Evolutionary conservation across 306 rosid species (phyloP), one percentile per base, ranked within the genome.

Genomic region (Pueraria montana): DNA sequence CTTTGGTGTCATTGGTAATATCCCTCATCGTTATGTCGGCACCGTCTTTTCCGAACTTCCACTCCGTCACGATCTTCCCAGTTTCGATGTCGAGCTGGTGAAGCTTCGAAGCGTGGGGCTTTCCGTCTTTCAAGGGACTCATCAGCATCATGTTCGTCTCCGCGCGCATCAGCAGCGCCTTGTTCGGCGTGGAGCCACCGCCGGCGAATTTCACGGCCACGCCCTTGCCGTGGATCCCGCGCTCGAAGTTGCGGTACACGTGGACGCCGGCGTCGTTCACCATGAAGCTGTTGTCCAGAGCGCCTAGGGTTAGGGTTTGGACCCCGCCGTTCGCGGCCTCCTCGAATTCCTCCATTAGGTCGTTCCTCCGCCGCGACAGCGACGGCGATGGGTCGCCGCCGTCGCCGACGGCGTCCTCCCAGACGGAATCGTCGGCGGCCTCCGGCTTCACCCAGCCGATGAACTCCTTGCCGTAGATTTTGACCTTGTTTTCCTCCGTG

Each of bases 11-110:
- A 78, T 91, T 93, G 0, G 95, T 89, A 63, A 95, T 85, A 74
- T 93, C 98, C 84, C 94, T 90, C 98, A 95, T 93, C 0, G 97
- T 89, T 32, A 95, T 64, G 30, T 91, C 95, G 0, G 90, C 40
- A 6, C 98, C 98, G 75, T 95, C 97, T 86, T 95, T 95, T 87
- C 84, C 97, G 62, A 95, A 95, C 90, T 95, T 95, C 98, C 98
- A 93, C 53, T 89, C 90, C 0, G 95, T 86, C 2, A 95, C 97
- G 38, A 93, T 83, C 89, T 93, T 95, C 16, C 97, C 97, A 0
- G 93, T 93, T 75, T 95, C 97, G 0, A 93, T 89, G 71, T 95
- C 97, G n/a, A 93, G 89, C 87, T 95, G 97, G 16, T 86, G 85
- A 70, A 95, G 91, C 81, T 90, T 89, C 2, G 86, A 71, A 21